phyloP scores from a whole-genome alignment of 306 rosid species.

The Castanea mollissima region DNA sequence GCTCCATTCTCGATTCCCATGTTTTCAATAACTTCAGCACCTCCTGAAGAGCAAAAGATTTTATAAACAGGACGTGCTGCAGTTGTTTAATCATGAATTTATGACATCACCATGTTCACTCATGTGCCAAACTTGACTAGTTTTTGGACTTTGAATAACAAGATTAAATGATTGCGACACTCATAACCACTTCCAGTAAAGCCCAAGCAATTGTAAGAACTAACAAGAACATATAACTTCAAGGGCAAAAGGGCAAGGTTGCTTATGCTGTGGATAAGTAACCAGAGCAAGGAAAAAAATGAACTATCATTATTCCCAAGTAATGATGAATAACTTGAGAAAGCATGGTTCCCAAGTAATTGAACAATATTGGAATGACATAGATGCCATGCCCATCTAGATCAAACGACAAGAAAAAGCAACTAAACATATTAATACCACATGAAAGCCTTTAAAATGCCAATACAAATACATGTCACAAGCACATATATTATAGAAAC shows the following conservation, averaged over 20 bases:
- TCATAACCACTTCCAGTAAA: background rate
- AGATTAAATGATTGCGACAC: background rate
- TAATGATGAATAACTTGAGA: background rate
- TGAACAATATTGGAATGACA: background rate
- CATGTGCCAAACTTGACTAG: background rate
- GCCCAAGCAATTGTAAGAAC: background rate
- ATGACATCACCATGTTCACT: background rate
- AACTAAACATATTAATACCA: too few relatives aligned
- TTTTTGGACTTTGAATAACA: background rate
- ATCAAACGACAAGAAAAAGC: background rate
- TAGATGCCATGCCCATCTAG: background rate
- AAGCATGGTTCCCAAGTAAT: background rate
- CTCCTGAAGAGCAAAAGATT: conserved; percentile 33
- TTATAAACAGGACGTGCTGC: conserved; percentile 22
- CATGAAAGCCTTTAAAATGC: too few relatives aligned
- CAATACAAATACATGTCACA: too few relatives aligned
- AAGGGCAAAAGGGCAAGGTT: background rate
- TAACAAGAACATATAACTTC: background rate
- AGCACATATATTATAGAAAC: background rate
- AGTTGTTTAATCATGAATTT: conserved; percentile 9
- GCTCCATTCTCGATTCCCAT: conserved; percentile 25
- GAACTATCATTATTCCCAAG: background rate
- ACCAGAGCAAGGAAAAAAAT: background rate
- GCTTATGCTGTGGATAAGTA: background rate
- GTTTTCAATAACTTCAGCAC: conserved; percentile 26